Evolutionary conservation across 495 filamentous ascomycete species (phyloP), one percentile per base, ranked within the genome.

Genomic region (Tuber indicum): DNA sequence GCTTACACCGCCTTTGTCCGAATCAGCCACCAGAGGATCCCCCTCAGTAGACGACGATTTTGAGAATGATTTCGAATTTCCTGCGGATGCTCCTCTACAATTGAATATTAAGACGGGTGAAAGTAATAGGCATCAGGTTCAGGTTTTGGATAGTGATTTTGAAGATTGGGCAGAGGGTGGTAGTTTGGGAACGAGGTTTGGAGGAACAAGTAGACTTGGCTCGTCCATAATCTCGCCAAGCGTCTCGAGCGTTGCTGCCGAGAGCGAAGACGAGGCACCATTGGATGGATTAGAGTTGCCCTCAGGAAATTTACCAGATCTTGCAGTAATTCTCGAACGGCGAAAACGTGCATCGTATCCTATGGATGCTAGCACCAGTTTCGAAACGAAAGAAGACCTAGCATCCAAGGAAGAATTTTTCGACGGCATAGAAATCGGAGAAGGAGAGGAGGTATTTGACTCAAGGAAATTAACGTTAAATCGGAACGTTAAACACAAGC

Each of bases 131-230:
- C 81, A 69, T 32, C 69, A 77, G 62, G 73, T 83, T n/a, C 78
- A 81, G 23, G 81, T 72, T 43, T 75, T 81, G 72, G 85, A 91
- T 72, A 93, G 95, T 49, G 95, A 97, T 75, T 89, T 96, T 76
- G 93, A 98, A 82, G 92, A 94, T 79, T 97, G 94, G 94, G 91
- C 92, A 46, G 96, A 98, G 85, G 94, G 93, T 43, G 95, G 94
- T 70, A 88, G 95, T 73, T 92, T 94, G 85, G 96, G 91, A 70
- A 94, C 94, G 32, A 87, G 89, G 62, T 90, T 94, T 83, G 88
- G 87, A 19, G 89, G 90, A 44, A 96, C 92, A 42, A 89, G 90
- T 81, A 90, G 93, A 93, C 92, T 85, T 97, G 93, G 2, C 92
- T 94, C 19, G 91, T 92, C 43, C 41, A 89, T 97, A 84, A 97